phyloP scores from a whole-genome alignment of 805 yeast genomes.

The Isabelozyma pseudorhagii region DNA sequence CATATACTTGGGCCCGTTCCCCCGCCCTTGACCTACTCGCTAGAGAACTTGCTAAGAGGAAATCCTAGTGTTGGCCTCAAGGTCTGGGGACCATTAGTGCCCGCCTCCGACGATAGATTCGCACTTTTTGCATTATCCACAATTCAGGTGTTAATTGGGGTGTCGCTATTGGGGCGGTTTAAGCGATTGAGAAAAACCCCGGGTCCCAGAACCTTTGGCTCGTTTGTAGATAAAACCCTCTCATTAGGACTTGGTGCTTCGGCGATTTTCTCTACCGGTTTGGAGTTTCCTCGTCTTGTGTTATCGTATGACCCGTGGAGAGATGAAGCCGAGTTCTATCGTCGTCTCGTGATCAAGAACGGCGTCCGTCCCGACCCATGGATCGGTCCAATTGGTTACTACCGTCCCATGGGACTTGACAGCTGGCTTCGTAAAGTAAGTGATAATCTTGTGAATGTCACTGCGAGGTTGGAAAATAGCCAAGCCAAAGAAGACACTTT shows the following conservation, averaged over 20 bases:
- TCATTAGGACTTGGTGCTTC: conserved; percentile 38
- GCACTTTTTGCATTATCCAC: conserved; percentile 54
- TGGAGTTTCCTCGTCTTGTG: conserved; percentile 53
- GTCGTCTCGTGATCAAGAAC: conserved; percentile 45
- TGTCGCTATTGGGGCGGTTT: conserved; percentile 15
- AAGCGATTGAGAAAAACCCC: conserved; percentile 8
- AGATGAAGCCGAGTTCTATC: conserved; percentile 59
- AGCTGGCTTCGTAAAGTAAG: conserved; percentile 30
- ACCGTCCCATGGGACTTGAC: conserved; percentile 47
- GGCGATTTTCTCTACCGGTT: conserved; percentile 49
- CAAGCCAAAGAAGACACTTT: no score
- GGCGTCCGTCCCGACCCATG: conserved; percentile 54
- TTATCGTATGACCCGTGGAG: conserved; percentile 64
- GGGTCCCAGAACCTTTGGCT: conserved; percentile 3
- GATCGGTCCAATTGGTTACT: conserved; percentile 63
- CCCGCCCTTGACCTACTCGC: conserved; percentile 10
- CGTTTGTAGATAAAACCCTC: conserved; percentile 8
- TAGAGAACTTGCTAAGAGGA: conserved; percentile 4
- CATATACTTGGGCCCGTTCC: conserved; percentile 15
- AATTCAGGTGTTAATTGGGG: conserved; percentile 51
- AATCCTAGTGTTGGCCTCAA: conserved; percentile 58
- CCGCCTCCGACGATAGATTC: conserved; percentile 61
- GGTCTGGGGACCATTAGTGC: conserved; percentile 70
- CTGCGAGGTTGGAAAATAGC: background rate
- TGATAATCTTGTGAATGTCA: background rate